Evolutionary conservation across 2,329 filamentous ascomycete species (phyloP), one percentile per base, ranked within the genome.

Genomic region (Chrysosporium queenslandicum): DNA sequence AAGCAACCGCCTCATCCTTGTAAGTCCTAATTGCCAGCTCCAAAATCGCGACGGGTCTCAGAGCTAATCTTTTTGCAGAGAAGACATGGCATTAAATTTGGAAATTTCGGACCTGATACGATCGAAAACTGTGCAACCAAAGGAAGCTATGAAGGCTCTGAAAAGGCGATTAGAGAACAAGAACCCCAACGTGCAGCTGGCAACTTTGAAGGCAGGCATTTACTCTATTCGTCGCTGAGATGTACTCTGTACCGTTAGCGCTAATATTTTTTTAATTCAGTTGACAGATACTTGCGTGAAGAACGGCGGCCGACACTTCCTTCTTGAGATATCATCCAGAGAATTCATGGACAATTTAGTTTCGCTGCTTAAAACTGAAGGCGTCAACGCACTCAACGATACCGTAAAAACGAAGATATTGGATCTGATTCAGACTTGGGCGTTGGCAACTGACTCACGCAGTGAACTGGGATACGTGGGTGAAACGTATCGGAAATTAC

Each of bases 261-360:
- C 25, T 50, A 40, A 39, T 25, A 18, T 27, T 18, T 30, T 27
- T 50, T 58, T 56, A 43, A n/a, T n/a, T 47, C 47, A 84, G 88
- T 84, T 98, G 63, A 95, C 90, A 59, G 92, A 98, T 73, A 97
- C 92, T 0, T 98, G 92, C 67, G 89, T 97, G 56, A 98, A 98
- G 74, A 98, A 98, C 75, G 92, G 92, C 55, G 92, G 92, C 60
- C 80, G 85, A 36, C 92, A 98, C 71, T 98, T 98, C 69, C 82
- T 98, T 46, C 79, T 83, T 59, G 92, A 98, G 73, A 92, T 98
- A 61, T 91, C 92, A 37, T 96, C 91, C 16, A 82, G 90, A 58
- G 92, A 98, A 73, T 98, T 97, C 65, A 94, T 98, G 86, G 92
- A 98, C 71, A 96, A 96, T 66, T 73, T 98, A 49, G 85, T 87